Evolutionary conservation across 2,329 filamentous ascomycete species (phyloP), one percentile per base, ranked within the genome.

Genomic region (Penicillium sp.): DNA sequence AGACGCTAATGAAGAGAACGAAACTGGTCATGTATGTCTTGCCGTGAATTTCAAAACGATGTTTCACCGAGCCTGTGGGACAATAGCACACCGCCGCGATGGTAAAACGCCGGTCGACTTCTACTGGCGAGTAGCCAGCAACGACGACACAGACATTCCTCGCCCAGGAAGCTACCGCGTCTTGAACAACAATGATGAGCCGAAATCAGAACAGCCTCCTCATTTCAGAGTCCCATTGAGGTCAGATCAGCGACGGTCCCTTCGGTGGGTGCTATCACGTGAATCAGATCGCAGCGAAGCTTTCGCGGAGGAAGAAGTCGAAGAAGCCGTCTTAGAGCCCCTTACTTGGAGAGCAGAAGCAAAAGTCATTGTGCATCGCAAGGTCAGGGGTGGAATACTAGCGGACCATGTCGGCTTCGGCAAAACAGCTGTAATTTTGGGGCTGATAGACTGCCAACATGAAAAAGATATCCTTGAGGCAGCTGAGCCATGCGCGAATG

Each of bases 341-440:
- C 64, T 86, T 28, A 76, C 79, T 11, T 87, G 83, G 81, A 78
- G 81, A 57, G 77, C 78, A 2, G 84, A 87, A 65, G 83, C n/a
- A 62, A 76, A 58, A 66, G 73, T 35, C 23, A 67, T n/a, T 49
- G 74, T 52, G 35, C 58, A 30, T 60, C 67, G 64, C 35, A 55
- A 59, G 11, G 60, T 85, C 42, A 78, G 77, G 18, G 85, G 86
- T 12, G 86, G 85, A 5, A 76, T 88, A 18, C 73, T 87, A 33
- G 84, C 84, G 2, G 84, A 87, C 63, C 77, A 83, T 46, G 83
- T 87, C 33, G 85, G 83, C 0, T 88, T 85, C 64, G 86, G 86
- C 0, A 89, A 89, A 63, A 89, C 86, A 0, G 79, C 84, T 1
- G 79, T 81, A 0, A 79, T 79, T 2, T 73, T 88, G 12, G 83